These are phyloP conservation scores for Ambrosia artemisiifolia DNA, from an alignment of 129 eudicot genomes.

Conservation along the genomic window DNA sequence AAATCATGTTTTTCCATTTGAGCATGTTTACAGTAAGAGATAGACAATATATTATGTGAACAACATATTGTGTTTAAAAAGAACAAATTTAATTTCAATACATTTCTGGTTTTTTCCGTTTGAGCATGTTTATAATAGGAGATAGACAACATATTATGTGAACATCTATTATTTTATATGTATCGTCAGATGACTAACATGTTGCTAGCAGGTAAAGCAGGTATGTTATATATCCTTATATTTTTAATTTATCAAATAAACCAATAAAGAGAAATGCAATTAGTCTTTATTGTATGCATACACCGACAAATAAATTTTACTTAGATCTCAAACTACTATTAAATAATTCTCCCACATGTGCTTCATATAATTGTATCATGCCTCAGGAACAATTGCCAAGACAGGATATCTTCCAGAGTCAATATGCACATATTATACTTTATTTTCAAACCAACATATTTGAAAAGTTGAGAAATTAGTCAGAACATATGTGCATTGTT, in stretches of 20 bases:
- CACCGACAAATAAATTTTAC: conserved; percentile 17
- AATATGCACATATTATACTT: neutral
- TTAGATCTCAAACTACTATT: conserved; percentile 21
- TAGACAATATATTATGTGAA: too few relatives aligned
- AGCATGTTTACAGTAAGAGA: too few relatives aligned
- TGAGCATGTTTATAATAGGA: too few relatives aligned
- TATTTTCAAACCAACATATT: too few relatives aligned
- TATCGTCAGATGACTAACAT: conserved; percentile 1
- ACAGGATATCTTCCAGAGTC: neutral
- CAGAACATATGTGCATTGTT: neutral
- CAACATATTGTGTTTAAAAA: too few relatives aligned
- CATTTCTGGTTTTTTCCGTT: too few relatives aligned
- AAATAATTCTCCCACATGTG: conserved; percentile 18
- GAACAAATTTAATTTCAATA: too few relatives aligned
- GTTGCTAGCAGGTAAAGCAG: conserved; percentile 5
- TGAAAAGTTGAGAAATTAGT: neutral
- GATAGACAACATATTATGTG: neutral
- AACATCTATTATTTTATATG: neutral
- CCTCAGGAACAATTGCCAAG: conserved; percentile 28
- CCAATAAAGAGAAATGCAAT: neutral
- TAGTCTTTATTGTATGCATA: neutral
- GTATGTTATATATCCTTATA: neutral
- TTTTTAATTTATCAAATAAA: neutral
- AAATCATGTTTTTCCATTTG: too few relatives aligned
- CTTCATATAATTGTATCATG: conserved; percentile 28